Conservation (phyloP, 345 rosid genomes). For the Xanthoceras sorbifolium region DNA sequence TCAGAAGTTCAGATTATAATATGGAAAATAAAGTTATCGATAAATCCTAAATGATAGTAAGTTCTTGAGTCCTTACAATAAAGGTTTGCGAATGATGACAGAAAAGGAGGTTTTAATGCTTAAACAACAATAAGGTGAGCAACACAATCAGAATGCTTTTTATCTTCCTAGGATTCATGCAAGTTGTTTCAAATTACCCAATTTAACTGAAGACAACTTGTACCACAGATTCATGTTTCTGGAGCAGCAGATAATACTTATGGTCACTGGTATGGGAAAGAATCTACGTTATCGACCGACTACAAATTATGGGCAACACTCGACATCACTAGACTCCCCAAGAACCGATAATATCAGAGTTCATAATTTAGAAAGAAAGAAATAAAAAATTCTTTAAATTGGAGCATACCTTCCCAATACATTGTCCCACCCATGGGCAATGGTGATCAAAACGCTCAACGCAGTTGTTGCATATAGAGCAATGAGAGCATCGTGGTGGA, state of each 20-base stretch:
- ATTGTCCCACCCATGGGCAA: constrained; percentile 99
- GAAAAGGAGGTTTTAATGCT: not conserved
- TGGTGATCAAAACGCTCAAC: constrained; percentile 96
- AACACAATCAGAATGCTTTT: not conserved
- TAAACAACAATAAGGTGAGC: not conserved
- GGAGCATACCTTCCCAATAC: constrained; percentile 77
- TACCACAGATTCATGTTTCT: not conserved
- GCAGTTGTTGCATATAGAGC: constrained; percentile 92
- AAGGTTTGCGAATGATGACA: not conserved
- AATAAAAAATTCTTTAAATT: not conserved
- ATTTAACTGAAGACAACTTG: not conserved
- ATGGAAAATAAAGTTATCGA: not conserved
- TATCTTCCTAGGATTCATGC: not conserved
- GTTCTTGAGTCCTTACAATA: not conserved
- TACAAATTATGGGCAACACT: not conserved
- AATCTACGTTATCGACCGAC: not conserved
- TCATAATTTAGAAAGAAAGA: not conserved
- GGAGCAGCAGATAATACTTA: not conserved
- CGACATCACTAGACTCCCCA: not conserved
- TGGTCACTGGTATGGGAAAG: not conserved
- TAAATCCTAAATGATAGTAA: not conserved
- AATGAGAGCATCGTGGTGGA: constrained; percentile 93
- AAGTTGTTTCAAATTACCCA: not conserved
- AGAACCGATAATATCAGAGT: not conserved
- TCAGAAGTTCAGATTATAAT: not conserved